Evolutionary conservation across 2,329 filamentous ascomycete genomes (phyloP), one percentile per base, ranked within the genome.

Genomic region (Xylariales sp.): DNA sequence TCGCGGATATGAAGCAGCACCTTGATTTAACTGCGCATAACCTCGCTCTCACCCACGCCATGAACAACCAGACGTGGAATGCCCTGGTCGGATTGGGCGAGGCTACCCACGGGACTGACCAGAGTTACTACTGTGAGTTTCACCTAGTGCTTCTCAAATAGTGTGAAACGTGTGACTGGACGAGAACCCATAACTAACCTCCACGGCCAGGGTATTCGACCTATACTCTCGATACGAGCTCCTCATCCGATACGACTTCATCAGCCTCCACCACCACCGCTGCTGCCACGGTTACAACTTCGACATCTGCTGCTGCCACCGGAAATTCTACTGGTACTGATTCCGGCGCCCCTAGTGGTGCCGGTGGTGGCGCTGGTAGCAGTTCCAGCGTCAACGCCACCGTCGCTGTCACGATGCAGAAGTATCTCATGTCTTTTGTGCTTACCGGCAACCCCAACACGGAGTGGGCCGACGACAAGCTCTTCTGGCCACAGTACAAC

Each of bases 1-100:
- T 61, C 30, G 40, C 55, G 6, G 59, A 63, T 34, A 62, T 62
- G 46, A 54, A 59, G 42, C 57, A 62, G 42, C 52, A 49, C 4
- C 55, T 62, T 30, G 55, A 61, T 38, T 41, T 60, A 16, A 59
- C 55, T 2, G 55, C 54, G 4, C 50, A 61, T 31, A 53, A 61
- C 43, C 46, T 59, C 16, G 59, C 57, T 5, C 38, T 61, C 1
- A 63, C 59, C 2, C 49, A 56, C 10, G 58, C 57, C 17, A 37
- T 62, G 17, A 45, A 55, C 6, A 62, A 62, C 47, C 41, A 61
- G 28, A 62, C 57, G 5, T 63, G 57, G 59, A 63, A 62, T 40
- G 57, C 54, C 2, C 46, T 53, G 48, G 54, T 61, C 16, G 52
- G 50, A 11, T 43, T 63, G 4, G 56, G 44, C 16, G 15, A 42